Evolutionary conservation across 2,329 filamentous ascomycete genomes (phyloP).

Genomic region (Monosporascus ibericus): DNA sequence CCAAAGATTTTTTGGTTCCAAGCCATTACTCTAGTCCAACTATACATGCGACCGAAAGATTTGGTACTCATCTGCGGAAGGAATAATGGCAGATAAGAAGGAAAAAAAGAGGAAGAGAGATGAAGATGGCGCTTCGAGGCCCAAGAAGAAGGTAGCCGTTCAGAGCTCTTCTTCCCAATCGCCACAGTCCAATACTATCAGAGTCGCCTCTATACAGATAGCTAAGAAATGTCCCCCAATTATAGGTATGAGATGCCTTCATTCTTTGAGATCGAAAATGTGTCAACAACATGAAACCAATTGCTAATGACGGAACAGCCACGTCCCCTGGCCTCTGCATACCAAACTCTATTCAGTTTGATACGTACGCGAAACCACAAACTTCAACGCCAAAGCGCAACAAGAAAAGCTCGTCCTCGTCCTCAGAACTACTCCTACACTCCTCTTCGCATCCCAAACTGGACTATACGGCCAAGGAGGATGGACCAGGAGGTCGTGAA

Average conservation of each 20-base stretch:
- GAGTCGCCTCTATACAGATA: constrained; percentile 40
- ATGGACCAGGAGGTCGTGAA: constrained; percentile 33
- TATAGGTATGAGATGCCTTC: constrained; percentile 36
- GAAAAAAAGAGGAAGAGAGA: constrained; percentile 50
- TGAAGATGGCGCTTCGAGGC: constrained; percentile 32
- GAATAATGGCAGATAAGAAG: constrained; percentile 32
- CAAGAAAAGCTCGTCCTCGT: constrained; percentile 31
- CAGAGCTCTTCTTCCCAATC: constrained; percentile 25
- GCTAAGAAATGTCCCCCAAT: constrained; percentile 45
- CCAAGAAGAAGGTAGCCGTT: constrained; percentile 48
- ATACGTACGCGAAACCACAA: constrained; percentile 40
- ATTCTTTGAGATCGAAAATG: constrained; percentile 7
- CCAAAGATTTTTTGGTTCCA: constrained; percentile 14
- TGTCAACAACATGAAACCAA: neutral
- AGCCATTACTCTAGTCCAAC: neutral
- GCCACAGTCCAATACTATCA: constrained; percentile 30
- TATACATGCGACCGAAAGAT: neutral
- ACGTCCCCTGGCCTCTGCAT: constrained; percentile 35
- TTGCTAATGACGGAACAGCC: constrained; percentile 23
- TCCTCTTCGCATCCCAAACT: constrained; percentile 50
- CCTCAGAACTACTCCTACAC: constrained; percentile 49
- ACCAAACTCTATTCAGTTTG: constrained; percentile 34
- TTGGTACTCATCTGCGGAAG: neutral
- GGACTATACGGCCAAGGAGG: constrained; percentile 55
- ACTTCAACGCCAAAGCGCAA: constrained; percentile 30